A percentile compares a stretch with the other conserved stretches of the same genome.
phyloP scores from a whole-genome alignment of 805 yeast species.

The Candida arabinofermentans region DNA sequence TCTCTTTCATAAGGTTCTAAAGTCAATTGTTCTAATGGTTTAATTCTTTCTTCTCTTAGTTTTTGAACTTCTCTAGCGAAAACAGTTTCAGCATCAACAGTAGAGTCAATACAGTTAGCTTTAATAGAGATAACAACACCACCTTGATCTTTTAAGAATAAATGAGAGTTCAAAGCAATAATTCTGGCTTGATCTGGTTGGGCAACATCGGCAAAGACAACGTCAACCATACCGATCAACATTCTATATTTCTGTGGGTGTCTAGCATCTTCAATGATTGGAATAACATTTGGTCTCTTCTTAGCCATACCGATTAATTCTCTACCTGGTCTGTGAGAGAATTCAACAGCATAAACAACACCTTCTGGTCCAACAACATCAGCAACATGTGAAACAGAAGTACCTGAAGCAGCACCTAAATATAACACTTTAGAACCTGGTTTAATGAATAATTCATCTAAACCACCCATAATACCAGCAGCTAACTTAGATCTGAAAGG shows the following conservation, averaged over 20 bases:
- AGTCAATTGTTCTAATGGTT: conserved; percentile 97
- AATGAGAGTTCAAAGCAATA: conserved; percentile 95
- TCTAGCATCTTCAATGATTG: conserved; percentile 99
- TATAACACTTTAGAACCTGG: conserved; percentile 98
- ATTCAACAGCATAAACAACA: conserved; percentile 97
- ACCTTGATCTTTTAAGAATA: conserved; percentile 97
- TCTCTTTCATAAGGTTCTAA: conserved; percentile 99
- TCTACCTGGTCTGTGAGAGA: conserved; percentile 99
- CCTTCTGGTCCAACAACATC: conserved; percentile 99
- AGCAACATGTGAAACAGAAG: conserved; percentile 96
- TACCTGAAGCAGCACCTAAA: conserved; percentile 99
- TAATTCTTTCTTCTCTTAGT: conserved; percentile 97
- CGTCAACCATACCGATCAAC: conserved; percentile 98
- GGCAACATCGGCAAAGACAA: conserved; percentile 98
- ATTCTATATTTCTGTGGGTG: conserved; percentile 99
- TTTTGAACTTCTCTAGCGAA: conserved; percentile 99
- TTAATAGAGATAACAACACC: conserved; percentile 98
- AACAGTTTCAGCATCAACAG: conserved; percentile 98
- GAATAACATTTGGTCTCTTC: conserved; percentile 99
- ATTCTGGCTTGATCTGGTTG: conserved; percentile 99
- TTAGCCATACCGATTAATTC: conserved; percentile 99
- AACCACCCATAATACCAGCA: conserved; percentile 99
- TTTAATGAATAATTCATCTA: conserved; percentile 93
- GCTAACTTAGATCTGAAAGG: conserved; percentile 99
- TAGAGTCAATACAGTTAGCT: conserved; percentile 99